These are phyloP conservation scores for Tricholoma flavovirens DNA, from an alignment of 768 basidiomycete species.

Conservation along the genomic window DNA sequence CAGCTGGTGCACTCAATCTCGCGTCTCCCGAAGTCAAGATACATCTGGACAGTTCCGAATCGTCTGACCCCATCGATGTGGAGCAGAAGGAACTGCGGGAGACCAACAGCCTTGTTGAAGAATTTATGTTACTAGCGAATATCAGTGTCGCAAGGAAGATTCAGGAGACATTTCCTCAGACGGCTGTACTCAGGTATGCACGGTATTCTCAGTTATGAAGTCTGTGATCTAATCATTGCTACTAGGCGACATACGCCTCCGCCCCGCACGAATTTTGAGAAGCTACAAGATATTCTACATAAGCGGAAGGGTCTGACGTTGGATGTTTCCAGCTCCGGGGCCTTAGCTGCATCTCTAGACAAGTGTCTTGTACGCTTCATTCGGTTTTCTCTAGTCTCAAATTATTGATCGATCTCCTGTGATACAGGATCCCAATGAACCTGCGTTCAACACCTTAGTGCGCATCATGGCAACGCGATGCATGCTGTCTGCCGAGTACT, in stretches of 20 bases:
- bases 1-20: constrained; percentile 93
- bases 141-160: constrained; percentile 90
- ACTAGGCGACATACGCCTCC: constrained; percentile 85
- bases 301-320: constrained; percentile 80
- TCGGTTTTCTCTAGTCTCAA: not conserved
- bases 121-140: constrained; percentile 98
- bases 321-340: constrained; percentile 88
- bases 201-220: not conserved
- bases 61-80: constrained; percentile 93
- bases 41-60: constrained; percentile 87
- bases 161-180: constrained; percentile 92
- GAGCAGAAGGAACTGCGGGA: constrained; percentile 90
- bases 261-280: constrained; percentile 91
- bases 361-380: constrained; percentile 59
- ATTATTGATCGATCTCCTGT: not conserved
- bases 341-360: constrained; percentile 85
- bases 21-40: constrained; percentile 99
- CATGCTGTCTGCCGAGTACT: constrained; percentile 98
- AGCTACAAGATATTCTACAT: constrained; percentile 82
- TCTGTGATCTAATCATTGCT: not conserved
- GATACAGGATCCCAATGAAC: constrained; percentile 68
- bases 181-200: constrained; percentile 78
- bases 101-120: constrained; percentile 96
- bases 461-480: constrained; percentile 99
- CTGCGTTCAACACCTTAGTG: constrained; percentile 95